Evolutionary conservation across 1,139 yeast genomes (phyloP).

Genomic region (Yamadazyma atlantica): DNA sequence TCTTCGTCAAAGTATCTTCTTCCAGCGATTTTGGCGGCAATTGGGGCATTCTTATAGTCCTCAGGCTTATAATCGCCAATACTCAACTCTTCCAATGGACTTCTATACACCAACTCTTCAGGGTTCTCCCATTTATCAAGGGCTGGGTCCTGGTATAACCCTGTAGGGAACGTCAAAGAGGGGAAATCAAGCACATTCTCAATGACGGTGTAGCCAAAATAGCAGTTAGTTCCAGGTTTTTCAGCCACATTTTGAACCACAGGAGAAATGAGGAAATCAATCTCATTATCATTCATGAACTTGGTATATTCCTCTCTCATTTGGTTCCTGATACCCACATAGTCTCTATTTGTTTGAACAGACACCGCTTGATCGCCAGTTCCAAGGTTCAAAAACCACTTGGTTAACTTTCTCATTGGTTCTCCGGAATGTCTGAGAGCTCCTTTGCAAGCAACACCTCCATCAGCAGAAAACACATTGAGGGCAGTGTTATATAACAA

Average conservation of each 20-base stretch:
- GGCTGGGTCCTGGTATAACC: conserved; percentile 52
- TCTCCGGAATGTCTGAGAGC: conserved; percentile 44
- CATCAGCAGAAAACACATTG: conserved; percentile 48
- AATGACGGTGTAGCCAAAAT: conserved; percentile 72
- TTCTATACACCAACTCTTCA: conserved; percentile 31
- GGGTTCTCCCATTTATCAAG: conserved; percentile 31
- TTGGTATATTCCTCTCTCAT: conserved; percentile 54
- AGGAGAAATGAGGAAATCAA: conserved; percentile 68
- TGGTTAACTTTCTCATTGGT: conserved; percentile 51
- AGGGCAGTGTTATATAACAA: conserved; percentile 49
- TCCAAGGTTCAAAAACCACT: conserved; percentile 56
- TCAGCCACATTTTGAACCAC: conserved; percentile 71
- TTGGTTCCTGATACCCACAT: conserved; percentile 47
- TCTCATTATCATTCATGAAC: conserved; percentile 48
- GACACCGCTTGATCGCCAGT: conserved; percentile 46
- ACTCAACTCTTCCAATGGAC: conserved; percentile 41
- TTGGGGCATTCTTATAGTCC: conserved; percentile 31
- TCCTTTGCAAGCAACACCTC: conserved; percentile 33
- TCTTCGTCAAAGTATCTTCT: conserved; percentile 37
- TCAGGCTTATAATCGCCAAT: conserved; percentile 27
- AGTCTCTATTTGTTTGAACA: conserved; percentile 44
- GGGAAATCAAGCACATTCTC: conserved; percentile 65
- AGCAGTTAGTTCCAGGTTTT: conserved; percentile 56
- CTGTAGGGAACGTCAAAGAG: conserved; percentile 57
- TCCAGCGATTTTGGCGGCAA: conserved; percentile 34